Conservation (phyloP, 2,329 filamentous ascomycete species). For the Stemphylium lycopersici region DNA sequence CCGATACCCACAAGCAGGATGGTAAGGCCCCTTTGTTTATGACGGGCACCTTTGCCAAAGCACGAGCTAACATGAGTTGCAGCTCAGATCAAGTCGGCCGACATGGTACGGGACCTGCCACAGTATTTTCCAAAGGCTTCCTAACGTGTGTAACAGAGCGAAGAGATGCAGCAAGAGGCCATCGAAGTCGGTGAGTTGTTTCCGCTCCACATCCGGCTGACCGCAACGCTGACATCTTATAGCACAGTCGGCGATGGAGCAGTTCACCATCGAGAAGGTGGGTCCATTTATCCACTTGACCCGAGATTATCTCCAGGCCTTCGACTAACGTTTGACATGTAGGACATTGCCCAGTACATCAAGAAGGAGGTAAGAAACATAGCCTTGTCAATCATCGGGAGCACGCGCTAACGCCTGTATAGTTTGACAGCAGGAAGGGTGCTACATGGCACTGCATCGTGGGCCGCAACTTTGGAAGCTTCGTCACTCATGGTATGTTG, state of each 20-base stretch:
- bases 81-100: conserved; percentile 98
- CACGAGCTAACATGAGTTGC: conserved; percentile 38
- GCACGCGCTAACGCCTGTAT: conserved; percentile 25
- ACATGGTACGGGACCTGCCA: conserved; percentile 76
- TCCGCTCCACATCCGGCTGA: conserved; percentile 12
- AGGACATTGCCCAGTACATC: conserved; percentile 96
- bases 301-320: not conserved
- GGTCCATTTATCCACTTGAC: not conserved
- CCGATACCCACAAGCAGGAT: conserved; percentile 62
- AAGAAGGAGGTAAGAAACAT: conserved; percentile 75
- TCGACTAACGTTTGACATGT: conserved; percentile 14
- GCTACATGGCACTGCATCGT: conserved; percentile 99
- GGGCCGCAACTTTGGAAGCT: conserved; percentile 97
- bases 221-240: conserved; percentile 30
- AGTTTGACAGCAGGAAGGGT: conserved; percentile 97
- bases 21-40: conserved; percentile 53
- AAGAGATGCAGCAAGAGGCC: conserved; percentile 95
- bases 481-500: conserved; percentile 88
- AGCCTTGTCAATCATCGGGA: not conserved
- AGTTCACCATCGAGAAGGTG: conserved; percentile 75
- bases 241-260: conserved; percentile 75
- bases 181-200: conserved; percentile 85
- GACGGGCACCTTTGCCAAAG: conserved; percentile 10
- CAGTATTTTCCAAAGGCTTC: not conserved
- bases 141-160: conserved; percentile 66